Evolutionary conservation across 331 rosid genomes (phyloP).

Genomic region (Rhamnella rubrinervis): DNA sequence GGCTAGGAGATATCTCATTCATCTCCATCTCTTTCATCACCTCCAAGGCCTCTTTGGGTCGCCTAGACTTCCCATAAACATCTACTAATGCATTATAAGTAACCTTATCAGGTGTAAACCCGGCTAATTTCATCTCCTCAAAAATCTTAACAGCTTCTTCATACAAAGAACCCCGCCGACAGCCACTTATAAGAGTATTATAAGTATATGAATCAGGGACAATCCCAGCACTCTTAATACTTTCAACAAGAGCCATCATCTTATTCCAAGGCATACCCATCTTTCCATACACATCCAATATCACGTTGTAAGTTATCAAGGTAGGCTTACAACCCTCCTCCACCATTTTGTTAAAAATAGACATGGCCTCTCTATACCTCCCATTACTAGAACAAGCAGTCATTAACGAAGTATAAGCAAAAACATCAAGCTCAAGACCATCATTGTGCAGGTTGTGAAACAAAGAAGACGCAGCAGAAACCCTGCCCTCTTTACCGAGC

Average conservation of each 20-base stretch:
- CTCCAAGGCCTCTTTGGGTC: constrained; percentile 67
- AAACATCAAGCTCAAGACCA: constrained; percentile 60
- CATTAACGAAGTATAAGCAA: constrained; percentile 68
- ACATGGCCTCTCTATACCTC: constrained; percentile 62
- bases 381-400: constrained; percentile 63
- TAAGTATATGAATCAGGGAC: constrained; percentile 73
- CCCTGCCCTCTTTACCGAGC: constrained; percentile 66
- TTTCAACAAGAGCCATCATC: constrained; percentile 38
- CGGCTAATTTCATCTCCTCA: constrained; percentile 49
- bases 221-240: constrained; percentile 58
- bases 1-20: constrained; percentile 52
- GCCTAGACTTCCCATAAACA: constrained; percentile 76
- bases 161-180: constrained; percentile 64
- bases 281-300: constrained; percentile 75
- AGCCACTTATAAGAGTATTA: constrained; percentile 69
- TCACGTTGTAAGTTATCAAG: constrained; percentile 65
- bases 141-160: constrained; percentile 62
- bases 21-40: constrained; percentile 73
- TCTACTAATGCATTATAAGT: constrained; percentile 75
- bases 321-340: constrained; percentile 65
- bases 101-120: constrained; percentile 66
- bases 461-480: constrained; percentile 49
- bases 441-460: constrained; percentile 45
- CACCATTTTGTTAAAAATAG: constrained; percentile 59
- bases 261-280: constrained; percentile 84